These are phyloP conservation scores for Allium cepa DNA, from an alignment of 106 monocot genomes.

Conservation along the genomic window DNA sequence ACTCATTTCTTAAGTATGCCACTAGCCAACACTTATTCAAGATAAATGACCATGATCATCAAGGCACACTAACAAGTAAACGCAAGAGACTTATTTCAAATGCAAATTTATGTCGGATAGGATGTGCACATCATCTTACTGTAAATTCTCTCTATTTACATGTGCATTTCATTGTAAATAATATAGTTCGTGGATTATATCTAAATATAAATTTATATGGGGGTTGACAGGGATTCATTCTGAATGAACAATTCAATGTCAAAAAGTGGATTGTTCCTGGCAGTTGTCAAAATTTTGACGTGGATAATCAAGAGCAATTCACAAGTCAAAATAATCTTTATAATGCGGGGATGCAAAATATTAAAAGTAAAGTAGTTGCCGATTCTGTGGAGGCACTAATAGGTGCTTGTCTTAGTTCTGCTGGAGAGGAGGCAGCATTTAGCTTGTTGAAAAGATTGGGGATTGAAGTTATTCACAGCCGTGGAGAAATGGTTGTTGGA, in stretches of 20 bases:
- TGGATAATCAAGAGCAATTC: not conserved
- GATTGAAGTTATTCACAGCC: slow-evolving; percentile 17
- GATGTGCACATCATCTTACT: slow-evolving; percentile 10
- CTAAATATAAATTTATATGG: not conserved
- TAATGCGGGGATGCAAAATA: slow-evolving; percentile 20
- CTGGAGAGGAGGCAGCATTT: slow-evolving; percentile 40
- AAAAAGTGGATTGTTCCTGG: slow-evolving; percentile 42
- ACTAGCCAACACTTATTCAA: slow-evolving; percentile 41
- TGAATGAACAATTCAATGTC: slow-evolving; percentile 32
- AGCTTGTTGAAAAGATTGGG: slow-evolving; percentile 40
- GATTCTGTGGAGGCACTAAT: slow-evolving; percentile 61
- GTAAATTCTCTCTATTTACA: slow-evolving; percentile 6
- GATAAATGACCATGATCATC: slow-evolving; percentile 35
- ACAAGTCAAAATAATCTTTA: slow-evolving; percentile 17
- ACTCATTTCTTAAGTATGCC: slow-evolving; percentile 66
- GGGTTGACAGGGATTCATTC: slow-evolving; percentile 46
- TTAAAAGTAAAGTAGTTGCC: slow-evolving; percentile 46
- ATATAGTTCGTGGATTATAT: not conserved
- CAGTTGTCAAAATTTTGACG: not conserved
- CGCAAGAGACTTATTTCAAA: slow-evolving; percentile 39
- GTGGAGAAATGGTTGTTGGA: slow-evolving; percentile 11
- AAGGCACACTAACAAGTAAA: slow-evolving; percentile 39
- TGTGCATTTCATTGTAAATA: not conserved
- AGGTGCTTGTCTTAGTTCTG: slow-evolving; percentile 41
- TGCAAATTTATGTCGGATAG: slow-evolving; percentile 34